phyloP scores from a whole-genome alignment of 371 early-diverging fungal species.

The Haplosporangium sp. region DNA sequence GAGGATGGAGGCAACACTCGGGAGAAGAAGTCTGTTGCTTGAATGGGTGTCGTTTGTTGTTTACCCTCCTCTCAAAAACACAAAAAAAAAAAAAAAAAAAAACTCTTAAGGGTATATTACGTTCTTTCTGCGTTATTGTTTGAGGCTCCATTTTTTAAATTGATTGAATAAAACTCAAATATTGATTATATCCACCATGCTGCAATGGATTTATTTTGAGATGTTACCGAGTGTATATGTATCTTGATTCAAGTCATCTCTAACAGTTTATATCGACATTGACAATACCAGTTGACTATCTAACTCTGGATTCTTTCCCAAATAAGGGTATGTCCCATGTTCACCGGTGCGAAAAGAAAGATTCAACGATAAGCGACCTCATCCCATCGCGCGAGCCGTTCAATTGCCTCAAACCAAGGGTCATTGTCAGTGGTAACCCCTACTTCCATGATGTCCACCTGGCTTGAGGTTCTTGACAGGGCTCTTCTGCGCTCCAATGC shows the following conservation, averaged over 20 bases:
- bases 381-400: conserved; percentile 49
- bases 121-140: neutral
- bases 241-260: neutral
- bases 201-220: too few relatives aligned
- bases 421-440: conserved; percentile 1
- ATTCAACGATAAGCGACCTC: conserved; percentile 42
- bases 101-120: conserved; percentile 4
- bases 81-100: conserved; percentile 8
- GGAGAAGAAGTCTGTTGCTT: neutral
- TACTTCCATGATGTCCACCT: conserved; percentile 18
- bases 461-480: conserved; percentile 37
- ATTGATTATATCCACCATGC: too few relatives aligned
- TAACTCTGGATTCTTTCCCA: neutral
- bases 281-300: neutral
- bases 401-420: conserved; percentile 46
- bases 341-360: neutral
- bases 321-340: too few relatives aligned
- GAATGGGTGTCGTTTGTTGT: neutral
- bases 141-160: too few relatives aligned
- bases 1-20: conserved; percentile 1
- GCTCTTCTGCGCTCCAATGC: conserved; percentile 44
- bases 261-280: neutral
- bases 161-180: too few relatives aligned
- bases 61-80: neutral
- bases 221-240: too few relatives aligned